Conservation (phyloP, 2,329 filamentous ascomycete genomes). For the Amauroascus niger region DNA sequence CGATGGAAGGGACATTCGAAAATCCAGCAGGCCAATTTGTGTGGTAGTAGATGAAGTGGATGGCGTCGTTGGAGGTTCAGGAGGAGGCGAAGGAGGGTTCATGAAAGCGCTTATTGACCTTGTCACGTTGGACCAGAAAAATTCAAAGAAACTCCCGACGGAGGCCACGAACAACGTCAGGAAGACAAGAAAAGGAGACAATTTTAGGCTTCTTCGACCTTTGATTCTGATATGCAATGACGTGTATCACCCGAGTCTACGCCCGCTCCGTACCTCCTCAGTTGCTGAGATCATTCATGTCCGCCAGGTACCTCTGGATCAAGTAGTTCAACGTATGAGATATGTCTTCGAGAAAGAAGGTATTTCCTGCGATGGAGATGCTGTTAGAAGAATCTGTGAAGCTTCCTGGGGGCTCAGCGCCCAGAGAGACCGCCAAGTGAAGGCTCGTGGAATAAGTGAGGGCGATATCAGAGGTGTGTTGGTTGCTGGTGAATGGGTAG, state of each 20-base stretch:
- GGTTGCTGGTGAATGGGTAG: conserved; percentile 57
- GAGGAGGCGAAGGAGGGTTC: conserved; percentile 77
- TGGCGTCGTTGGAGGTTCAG: conserved; percentile 74
- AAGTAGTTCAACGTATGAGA: conserved; percentile 72
- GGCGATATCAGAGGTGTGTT: conserved; percentile 55
- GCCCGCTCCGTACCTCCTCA: conserved; percentile 72
- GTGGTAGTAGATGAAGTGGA: conserved; percentile 96
- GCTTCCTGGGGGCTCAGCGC: conserved; percentile 55
- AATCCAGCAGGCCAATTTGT: conserved; percentile 75
- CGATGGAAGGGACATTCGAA: conserved; percentile 47
- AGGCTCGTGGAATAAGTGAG: conserved; percentile 37
- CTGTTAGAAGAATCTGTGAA: conserved; percentile 62
- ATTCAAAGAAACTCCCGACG: conserved; percentile 38
- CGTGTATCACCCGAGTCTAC: conserved; percentile 80
- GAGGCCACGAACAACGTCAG: conserved; percentile 33
- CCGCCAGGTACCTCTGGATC: conserved; percentile 76
- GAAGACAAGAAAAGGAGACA: conserved; percentile 65
- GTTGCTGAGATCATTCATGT: conserved; percentile 87
- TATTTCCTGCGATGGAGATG: conserved; percentile 79
- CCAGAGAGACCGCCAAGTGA: conserved; percentile 44
- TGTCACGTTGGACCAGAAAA: conserved; percentile 76
- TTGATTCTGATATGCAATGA: conserved; percentile 96
- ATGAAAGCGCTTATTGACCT: conserved; percentile 91
- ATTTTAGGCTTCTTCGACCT: conserved; percentile 76
- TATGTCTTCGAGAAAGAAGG: conserved; percentile 80